Conservation (phyloP, 257 asterid species). For the Solanum bulbocastanum region DNA sequence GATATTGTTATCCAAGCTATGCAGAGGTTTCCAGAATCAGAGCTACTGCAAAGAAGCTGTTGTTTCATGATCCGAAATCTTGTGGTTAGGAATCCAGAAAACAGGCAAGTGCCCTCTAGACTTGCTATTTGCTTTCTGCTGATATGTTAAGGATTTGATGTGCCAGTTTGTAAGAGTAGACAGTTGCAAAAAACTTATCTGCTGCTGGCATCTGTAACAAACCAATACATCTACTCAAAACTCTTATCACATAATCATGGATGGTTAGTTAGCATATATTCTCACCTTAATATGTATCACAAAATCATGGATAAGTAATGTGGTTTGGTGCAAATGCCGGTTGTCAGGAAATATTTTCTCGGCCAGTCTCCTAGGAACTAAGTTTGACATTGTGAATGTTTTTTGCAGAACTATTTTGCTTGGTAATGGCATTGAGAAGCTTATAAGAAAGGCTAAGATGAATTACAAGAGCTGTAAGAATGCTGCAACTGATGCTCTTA, state of each 20-base stretch:
- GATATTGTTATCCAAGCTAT: conserved; percentile 76
- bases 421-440: conserved; percentile 60
- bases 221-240: background rate
- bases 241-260: background rate
- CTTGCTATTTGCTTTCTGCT: background rate
- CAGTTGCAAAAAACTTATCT: background rate
- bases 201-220: background rate
- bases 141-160: background rate
- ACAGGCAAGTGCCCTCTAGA: conserved; percentile 36
- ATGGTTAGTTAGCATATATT: background rate
- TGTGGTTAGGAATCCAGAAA: conserved; percentile 75
- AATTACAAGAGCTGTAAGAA: conserved; percentile 70
- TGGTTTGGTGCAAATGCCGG: background rate
- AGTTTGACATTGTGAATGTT: background rate
- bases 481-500: conserved; percentile 80
- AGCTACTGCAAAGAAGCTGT: conserved; percentile 58
- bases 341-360: background rate
- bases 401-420: conserved; percentile 56
- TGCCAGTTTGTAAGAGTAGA: background rate
- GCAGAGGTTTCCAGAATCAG: conserved; percentile 65
- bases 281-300: background rate
- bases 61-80: conserved; percentile 93
- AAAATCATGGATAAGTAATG: background rate
- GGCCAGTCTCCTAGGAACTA: background rate
- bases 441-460: conserved; percentile 59